Base-by-base conservation (phyloP, 1,139 yeast genomes). In the Zygoascus sp. region DNA sequence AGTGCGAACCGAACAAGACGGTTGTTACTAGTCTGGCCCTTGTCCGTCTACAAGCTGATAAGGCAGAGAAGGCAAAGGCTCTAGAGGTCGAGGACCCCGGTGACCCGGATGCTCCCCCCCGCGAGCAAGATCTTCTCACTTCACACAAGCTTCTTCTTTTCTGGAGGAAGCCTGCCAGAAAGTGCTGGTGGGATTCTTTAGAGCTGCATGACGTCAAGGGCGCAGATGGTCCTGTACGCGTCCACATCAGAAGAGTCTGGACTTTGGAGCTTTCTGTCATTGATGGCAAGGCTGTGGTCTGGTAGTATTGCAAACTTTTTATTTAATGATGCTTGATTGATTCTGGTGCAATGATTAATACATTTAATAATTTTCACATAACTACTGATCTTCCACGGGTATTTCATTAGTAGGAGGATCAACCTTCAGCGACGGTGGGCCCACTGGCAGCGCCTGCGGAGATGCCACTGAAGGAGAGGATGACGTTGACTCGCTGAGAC, bases 81-180 rank as follows among this genome's bases (percentile, higher is more conserved):
- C 23, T 20, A 35, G 42, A 17, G 27, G 27, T 43, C 11, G 25
- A 11, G 27, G 37, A 20, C 7, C 36, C 39, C 21, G 47, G 37
- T 10, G 42, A 22, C 13, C 49, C 35, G 32, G 47, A 42, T 10
- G 50, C 38, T n/a, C 39, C 39, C 50, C 37, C 30, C 2, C 21
- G 16, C 9, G 66, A 55, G 63, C 64, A 50, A 50, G 66, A 60
- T 60, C 61, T 66, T 59, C 72, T 70, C 23, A 73, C 76, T 46
- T 74, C 79, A 3, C 86, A 92, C 30, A 92, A 94, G 63, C 74
- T 94, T 47, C 73, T 94, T 34, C 72, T 94, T 50, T 94, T 94
- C 63, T 94, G 98, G 98, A 77, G 96, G 53, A 92, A 92, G 62
- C 99, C 99, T 0, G 99, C 99, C 1, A 76, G 98, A 61, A 94